Evolutionary conservation across 225 moss, liverwort and hornwort species (phyloP).

Genomic region (Bryoerythrophyllum caledonicum): DNA sequence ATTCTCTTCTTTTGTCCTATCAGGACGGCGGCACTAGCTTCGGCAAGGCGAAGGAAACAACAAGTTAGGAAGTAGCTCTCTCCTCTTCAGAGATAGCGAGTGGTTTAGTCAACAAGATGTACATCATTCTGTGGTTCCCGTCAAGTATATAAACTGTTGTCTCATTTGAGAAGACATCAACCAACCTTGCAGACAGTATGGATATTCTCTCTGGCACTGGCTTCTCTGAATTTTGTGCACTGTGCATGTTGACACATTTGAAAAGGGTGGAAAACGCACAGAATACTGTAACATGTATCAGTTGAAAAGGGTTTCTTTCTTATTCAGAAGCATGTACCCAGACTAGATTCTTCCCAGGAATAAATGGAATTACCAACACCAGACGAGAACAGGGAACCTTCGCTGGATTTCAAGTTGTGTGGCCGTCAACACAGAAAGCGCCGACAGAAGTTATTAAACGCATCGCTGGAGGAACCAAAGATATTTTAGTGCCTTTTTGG

Average conservation of each 20-base stretch:
- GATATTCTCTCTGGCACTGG: too few species aligned
- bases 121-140: too few species aligned
- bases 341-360: neutral
- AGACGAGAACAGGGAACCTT: neutral
- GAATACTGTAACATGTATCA: slow-evolving; percentile 5
- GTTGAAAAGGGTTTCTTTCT: slow-evolving; percentile 16
- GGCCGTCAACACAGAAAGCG: neutral
- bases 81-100: neutral
- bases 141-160: slow-evolving; percentile 11
- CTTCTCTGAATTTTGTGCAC: neutral
- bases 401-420: neutral
- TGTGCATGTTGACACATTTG: slow-evolving; percentile 18
- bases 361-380: neutral
- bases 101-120: slow-evolving; percentile 18
- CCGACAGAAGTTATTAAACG: neutral
- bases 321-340: neutral
- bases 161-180: slow-evolving; percentile 16
- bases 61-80: slow-evolving; percentile 20
- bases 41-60: slow-evolving; percentile 53
- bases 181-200: neutral
- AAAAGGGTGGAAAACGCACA: slow-evolving; percentile 1
- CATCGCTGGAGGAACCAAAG: too few species aligned
- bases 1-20: neutral
- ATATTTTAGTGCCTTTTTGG: neutral
- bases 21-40: slow-evolving; percentile 49